Conservation (phyloP, 2,329 filamentous ascomycete genomes). For the Diaporthe citri region DNA sequence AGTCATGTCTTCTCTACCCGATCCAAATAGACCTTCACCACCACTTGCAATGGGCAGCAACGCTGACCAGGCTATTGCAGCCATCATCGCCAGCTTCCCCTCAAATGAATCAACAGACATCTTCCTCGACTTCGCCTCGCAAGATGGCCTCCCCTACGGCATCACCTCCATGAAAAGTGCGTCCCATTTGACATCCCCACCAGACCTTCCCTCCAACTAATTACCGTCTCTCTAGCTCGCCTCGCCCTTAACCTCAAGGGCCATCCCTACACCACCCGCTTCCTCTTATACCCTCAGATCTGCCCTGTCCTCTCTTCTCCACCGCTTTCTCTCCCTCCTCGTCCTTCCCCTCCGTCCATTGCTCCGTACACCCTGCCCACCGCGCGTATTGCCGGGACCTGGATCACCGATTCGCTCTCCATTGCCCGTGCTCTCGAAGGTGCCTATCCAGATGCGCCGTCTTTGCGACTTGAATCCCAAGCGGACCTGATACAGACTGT, state of each 20-base stretch:
- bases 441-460: not conserved
- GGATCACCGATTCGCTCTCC: not conserved
- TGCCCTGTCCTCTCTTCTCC: not conserved
- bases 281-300: not conserved
- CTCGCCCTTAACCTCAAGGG: not conserved
- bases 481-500: not conserved
- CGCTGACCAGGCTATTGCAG: not conserved
- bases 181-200: too few species aligned
- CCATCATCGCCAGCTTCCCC: conserved; percentile 3
- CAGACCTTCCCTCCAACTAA: not conserved
- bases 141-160: not conserved
- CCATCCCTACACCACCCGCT: not conserved
- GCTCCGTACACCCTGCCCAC: not conserved
- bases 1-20: not conserved
- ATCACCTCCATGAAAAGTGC: not conserved
- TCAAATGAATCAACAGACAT: not conserved
- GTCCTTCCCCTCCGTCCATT: not conserved
- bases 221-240: not conserved
- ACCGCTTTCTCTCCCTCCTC: not conserved
- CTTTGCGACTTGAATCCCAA: not conserved
- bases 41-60: not conserved
- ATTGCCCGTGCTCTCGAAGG: not conserved
- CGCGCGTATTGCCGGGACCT: not conserved
- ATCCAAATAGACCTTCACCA: not conserved
- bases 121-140: not conserved